phyloP scores from a whole-genome alignment of 163 green algal species.

The Chloromonas sp. region DNA sequence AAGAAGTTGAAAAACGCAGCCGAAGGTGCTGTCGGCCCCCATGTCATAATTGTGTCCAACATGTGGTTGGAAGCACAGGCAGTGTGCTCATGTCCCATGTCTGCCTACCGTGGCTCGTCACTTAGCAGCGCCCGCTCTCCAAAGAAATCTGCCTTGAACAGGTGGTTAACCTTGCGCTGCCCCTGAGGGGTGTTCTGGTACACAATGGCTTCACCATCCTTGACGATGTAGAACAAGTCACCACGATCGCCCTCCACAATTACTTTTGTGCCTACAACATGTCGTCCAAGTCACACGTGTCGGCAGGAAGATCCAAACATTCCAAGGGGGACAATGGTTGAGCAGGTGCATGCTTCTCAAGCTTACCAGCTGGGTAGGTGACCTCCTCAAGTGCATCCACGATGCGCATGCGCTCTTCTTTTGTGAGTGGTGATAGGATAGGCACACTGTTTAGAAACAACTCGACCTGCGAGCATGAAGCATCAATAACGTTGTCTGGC shows the following conservation, averaged over 20 bases:
- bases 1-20: no score
- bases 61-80: not conserved
- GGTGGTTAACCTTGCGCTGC: conserved; percentile 80
- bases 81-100: not conserved
- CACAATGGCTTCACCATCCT: conserved; percentile 88
- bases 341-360: no score
- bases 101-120: conserved; percentile 55
- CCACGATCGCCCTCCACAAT: conserved; percentile 79
- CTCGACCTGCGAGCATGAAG: conserved; percentile 56
- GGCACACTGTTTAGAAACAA: conserved; percentile 93
- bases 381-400: conserved; percentile 71
- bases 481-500: no score
- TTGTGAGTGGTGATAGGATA: conserved; percentile 71
- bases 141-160: conserved; percentile 93
- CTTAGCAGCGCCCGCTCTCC: conserved; percentile 83
- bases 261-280: conserved; percentile 25
- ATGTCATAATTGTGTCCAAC: no score
- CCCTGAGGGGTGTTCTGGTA: conserved; percentile 55
- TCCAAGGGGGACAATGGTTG: not conserved
- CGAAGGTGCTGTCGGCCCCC: no score
- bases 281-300: no score
- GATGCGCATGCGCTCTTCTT: conserved; percentile 77
- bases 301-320: not conserved
- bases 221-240: conserved; percentile 94
- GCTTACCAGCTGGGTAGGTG: conserved; percentile 25